Percentiles rank a stretch among this genome's conserved stretches.
Conservation (phyloP, 441 rosid genomes). For the Manihot esculenta region DNA sequence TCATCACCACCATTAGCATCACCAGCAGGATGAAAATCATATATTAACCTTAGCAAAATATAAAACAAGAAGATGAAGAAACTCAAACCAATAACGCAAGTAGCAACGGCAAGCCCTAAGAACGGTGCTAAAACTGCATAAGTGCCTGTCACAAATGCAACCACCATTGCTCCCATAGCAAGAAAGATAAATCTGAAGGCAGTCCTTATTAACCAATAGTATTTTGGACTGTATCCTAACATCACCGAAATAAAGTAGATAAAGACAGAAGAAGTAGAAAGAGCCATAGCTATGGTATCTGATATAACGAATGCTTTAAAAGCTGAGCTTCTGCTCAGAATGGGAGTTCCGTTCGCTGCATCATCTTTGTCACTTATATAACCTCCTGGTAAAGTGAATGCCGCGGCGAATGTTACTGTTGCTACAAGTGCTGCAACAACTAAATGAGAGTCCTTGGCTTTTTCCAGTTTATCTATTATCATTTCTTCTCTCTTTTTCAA, state of each 20-base stretch:
- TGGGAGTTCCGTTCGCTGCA: neutral
- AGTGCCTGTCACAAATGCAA: slow-evolving; percentile 15
- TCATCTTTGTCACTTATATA: neutral
- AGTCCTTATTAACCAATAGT: neutral
- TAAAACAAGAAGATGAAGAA: neutral
- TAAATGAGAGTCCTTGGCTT: neutral
- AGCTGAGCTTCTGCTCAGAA: neutral
- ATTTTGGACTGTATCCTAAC: neutral
- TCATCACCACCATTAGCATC: no score
- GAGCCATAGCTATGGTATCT: neutral
- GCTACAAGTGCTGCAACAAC: slow-evolving; percentile 14
- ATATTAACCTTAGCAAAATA: no score
- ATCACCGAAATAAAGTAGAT: neutral
- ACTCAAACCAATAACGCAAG: neutral
- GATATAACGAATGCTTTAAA: neutral
- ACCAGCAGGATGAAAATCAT: no score
- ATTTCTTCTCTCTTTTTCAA: no score
- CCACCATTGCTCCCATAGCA: slow-evolving; percentile 18
- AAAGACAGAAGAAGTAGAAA: slow-evolving; percentile 3
- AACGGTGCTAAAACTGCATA: slow-evolving; percentile 13
- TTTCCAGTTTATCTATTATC: neutral
- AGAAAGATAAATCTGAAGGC: neutral
- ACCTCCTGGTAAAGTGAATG: slow-evolving; percentile 10
- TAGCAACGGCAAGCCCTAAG: neutral
- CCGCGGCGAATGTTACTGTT: slow-evolving; percentile 12